phyloP scores from a whole-genome alignment of 1,284 basidiomycete genomes.

The Mycena sp. region DNA sequence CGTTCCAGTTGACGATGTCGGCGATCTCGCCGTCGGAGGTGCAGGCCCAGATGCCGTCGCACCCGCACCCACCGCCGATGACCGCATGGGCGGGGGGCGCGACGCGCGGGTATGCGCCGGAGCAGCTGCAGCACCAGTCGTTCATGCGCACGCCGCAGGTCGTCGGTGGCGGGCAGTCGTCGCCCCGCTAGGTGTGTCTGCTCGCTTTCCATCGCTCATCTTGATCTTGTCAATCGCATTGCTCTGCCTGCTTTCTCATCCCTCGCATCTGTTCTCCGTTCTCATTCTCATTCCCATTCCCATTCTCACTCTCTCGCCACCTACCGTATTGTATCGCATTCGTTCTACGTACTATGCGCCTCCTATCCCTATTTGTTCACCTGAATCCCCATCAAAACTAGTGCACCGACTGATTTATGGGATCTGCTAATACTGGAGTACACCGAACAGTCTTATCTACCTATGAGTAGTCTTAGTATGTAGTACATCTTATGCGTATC shows the following conservation, averaged over 20 bases:
- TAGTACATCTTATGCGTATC: background rate
- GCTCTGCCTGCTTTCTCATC: constrained; percentile 13
- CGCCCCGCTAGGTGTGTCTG: constrained; percentile 10
- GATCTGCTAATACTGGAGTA: background rate
- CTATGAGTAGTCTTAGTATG: background rate
- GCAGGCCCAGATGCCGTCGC: constrained; percentile 28
- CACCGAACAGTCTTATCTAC: background rate
- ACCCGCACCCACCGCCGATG: constrained; percentile 27
- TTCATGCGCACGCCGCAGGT: constrained; percentile 63
- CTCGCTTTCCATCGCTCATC: background rate
- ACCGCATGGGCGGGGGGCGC: constrained; percentile 50
- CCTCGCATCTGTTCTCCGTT: background rate
- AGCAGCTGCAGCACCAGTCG: constrained; percentile 63
- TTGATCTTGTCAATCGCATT: constrained; percentile 11
- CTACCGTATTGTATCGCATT: constrained; percentile 2
- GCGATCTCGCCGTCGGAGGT: constrained; percentile 39
- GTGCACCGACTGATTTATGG: background rate
- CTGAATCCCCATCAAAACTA: background rate
- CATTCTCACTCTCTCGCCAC: background rate
- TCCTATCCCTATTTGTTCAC: constrained; percentile 3
- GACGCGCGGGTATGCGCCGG: constrained; percentile 51
- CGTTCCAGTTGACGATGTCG: constrained; percentile 58
- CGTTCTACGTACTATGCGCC: constrained; percentile 1
- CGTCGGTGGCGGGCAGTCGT: constrained; percentile 8
- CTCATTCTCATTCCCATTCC: background rate